These are phyloP conservation scores for Pyrenophora tritici-repentis DNA, from an alignment of 2,329 filamentous ascomycete species.

Conservation along the genomic window DNA sequence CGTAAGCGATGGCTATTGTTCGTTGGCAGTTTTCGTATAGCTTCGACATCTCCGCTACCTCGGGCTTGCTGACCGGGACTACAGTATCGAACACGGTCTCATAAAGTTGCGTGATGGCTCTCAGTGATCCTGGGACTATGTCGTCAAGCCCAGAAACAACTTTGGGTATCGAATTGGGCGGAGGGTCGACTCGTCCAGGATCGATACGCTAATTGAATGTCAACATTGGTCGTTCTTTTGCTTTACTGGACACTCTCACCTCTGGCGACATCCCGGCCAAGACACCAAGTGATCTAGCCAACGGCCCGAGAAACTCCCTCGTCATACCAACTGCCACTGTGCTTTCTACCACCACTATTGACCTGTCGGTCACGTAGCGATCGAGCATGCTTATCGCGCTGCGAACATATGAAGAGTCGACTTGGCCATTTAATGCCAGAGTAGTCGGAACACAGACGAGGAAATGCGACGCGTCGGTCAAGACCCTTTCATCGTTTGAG, in stretches of 20 bases:
- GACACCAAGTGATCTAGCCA: slow-evolving; percentile 36
- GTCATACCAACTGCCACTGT: slow-evolving; percentile 61
- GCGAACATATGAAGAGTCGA: slow-evolving; percentile 56
- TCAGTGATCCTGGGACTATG: slow-evolving; percentile 42
- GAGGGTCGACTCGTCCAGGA: slow-evolving; percentile 51
- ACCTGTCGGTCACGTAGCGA: slow-evolving; percentile 50
- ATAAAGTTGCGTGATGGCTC: slow-evolving; percentile 54
- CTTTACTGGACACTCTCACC: slow-evolving; percentile 15
- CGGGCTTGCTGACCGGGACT: slow-evolving; percentile 57
- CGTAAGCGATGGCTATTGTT: slow-evolving; percentile 61
- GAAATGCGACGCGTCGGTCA: slow-evolving; percentile 54
- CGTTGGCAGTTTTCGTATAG: slow-evolving; percentile 64
- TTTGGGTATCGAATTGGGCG: slow-evolving; percentile 56
- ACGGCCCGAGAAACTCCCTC: slow-evolving; percentile 54
- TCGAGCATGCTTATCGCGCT: slow-evolving; percentile 53
- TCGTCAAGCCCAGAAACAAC: slow-evolving; percentile 57
- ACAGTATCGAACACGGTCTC: slow-evolving; percentile 55
- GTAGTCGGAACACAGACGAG: slow-evolving; percentile 61
- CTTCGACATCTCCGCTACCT: slow-evolving; percentile 64
- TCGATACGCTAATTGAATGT: slow-evolving; percentile 52
- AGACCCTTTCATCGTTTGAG: not conserved
- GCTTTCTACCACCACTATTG: slow-evolving; percentile 59
- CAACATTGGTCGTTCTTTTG: not conserved
- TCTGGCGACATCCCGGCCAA: slow-evolving; percentile 57
- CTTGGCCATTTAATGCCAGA: slow-evolving; percentile 52